Evolutionary conservation across 208 protist species (phyloP), one percentile per base, ranked within the genome.

Genomic region (Paratrypanosoma confusum): DNA sequence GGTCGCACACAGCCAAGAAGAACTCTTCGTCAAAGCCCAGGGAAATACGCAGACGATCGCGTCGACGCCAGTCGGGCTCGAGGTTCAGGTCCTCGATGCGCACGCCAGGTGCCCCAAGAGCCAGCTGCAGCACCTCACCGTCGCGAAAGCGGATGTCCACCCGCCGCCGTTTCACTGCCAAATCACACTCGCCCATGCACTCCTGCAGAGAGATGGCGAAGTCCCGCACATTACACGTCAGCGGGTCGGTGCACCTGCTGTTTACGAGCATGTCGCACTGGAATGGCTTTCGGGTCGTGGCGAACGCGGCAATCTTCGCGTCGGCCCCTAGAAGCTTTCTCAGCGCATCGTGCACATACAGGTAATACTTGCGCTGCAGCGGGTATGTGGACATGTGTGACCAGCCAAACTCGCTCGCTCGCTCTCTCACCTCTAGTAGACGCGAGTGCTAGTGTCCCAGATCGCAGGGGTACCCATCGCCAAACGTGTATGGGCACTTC

Each of bases 211-310:
- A 17, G 22, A 45, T 24, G 3, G 59, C 69, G 43, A 92, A 74
- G 5, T 80, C 37, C 3, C 23, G 27, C 5, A 81, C 61, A 26
- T 51, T 5, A 3, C 38, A 55, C 10, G 5, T 57, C 41, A 0
- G 71, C n/a, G n/a, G 71, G 40, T 92, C 77, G 5, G 71, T 85
- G 10, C 32, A 25, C 5, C 45, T 22, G n/a, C 56, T 56, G 48
- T 85, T 86, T 20, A 92, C 54, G 14, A 89, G 59, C 83, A 92
- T 92, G 45, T 92, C 73, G 32, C 83, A 89, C 47, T 92, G 83
- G 45, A 85, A 92, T 0, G 43, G 40, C 37, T 65, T 50, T 42
- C 64, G 62, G 2, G 63, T 48, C 52, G 66, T 78, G 11, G 89
- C 83, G 39, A 92, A 92, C 2, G 83, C 83, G 7, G 79, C 37